These are phyloP conservation scores for Astrothelium subdiscretum DNA, from an alignment of 495 filamentous ascomycete genomes.

Conservation along the genomic window DNA sequence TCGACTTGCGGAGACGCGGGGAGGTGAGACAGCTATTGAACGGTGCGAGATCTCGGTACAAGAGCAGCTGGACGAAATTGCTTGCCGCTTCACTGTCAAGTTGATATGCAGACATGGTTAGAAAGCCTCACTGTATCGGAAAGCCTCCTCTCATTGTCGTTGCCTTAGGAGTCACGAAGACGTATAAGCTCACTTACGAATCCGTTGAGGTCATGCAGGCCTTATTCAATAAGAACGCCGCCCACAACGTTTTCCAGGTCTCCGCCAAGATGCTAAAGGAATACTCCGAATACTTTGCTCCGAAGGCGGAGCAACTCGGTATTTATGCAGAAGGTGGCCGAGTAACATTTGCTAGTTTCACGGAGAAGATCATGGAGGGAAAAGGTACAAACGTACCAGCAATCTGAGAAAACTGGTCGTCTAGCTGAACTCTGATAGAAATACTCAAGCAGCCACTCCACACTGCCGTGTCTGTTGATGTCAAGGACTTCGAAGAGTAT, in stretches of 20 bases:
- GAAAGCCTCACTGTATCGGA: no score
- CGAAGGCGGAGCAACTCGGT: constrained; percentile 83
- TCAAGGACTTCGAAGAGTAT: constrained; percentile 76
- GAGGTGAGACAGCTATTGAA: constrained; percentile 71
- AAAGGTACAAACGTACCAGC: constrained; percentile 45
- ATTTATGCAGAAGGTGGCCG: constrained; percentile 63
- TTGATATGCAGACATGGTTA: constrained; percentile 84
- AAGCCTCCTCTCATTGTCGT: no score
- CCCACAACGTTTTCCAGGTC: constrained; percentile 69
- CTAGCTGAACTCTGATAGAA: constrained; percentile 33
- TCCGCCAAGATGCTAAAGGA: constrained; percentile 64
- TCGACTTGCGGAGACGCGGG: constrained; percentile 43
- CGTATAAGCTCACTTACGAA: constrained; percentile 87
- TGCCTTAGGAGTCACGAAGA: constrained; percentile 66
- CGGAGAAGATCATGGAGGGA: constrained; percentile 74
- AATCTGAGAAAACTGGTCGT: constrained; percentile 22
- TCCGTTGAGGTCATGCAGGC: constrained; percentile 71
- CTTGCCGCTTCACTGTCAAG: constrained; percentile 70
- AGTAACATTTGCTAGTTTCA: constrained; percentile 84
- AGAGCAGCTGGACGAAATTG: constrained; percentile 55
- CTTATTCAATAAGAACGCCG: constrained; percentile 60
- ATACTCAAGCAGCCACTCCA: constrained; percentile 88
- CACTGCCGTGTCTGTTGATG: constrained; percentile 79
- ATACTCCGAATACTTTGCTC: constrained; percentile 83
- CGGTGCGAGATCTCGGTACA: constrained; percentile 76